Evolutionary conservation across 163 green algal genomes (phyloP).

Genomic region (Scenedesmus sp.): DNA sequence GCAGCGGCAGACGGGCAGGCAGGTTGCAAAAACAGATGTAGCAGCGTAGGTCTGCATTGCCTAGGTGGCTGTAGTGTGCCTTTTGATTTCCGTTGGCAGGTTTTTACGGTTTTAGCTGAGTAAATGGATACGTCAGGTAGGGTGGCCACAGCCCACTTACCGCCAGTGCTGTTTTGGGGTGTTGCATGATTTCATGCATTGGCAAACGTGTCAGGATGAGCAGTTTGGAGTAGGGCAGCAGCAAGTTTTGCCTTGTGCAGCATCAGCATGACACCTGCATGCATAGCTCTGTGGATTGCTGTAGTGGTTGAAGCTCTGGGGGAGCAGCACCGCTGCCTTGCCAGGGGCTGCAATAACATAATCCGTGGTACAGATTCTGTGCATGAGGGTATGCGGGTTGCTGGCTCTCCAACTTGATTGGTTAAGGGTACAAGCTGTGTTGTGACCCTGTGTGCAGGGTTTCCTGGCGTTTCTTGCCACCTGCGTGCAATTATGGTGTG

Average conservation of each 20-base stretch:
- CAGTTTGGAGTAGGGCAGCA: not conserved
- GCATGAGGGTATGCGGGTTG: not conserved
- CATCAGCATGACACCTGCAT: not conserved
- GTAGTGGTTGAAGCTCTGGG: not conserved
- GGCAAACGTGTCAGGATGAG: not conserved
- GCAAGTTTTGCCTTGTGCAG: not conserved
- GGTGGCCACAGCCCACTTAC: not conserved
- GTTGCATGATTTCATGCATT: not conserved
- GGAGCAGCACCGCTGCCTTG: not conserved
- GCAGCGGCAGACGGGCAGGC: not conserved
- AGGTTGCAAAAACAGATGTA: not conserved
- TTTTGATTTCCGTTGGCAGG: not conserved
- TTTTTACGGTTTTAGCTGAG: not conserved
- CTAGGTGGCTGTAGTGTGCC: not conserved
- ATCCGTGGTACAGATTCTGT: not conserved
- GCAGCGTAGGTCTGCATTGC: not conserved
- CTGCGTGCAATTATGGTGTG: not conserved
- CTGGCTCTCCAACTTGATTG: too few species aligned
- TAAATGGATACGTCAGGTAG: not conserved
- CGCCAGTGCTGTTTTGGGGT: not conserved
- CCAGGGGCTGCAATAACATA: not conserved
- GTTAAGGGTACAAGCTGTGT: too few species aligned
- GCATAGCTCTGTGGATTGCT: not conserved
- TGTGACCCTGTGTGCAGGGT: too few species aligned
- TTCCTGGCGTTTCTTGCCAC: too few species aligned